Percentiles rank a stretch among this genome's conserved stretches.
Evolutionary conservation across 176 grass and related monocot genomes (phyloP).

Genomic region (Areca catechu): DNA sequence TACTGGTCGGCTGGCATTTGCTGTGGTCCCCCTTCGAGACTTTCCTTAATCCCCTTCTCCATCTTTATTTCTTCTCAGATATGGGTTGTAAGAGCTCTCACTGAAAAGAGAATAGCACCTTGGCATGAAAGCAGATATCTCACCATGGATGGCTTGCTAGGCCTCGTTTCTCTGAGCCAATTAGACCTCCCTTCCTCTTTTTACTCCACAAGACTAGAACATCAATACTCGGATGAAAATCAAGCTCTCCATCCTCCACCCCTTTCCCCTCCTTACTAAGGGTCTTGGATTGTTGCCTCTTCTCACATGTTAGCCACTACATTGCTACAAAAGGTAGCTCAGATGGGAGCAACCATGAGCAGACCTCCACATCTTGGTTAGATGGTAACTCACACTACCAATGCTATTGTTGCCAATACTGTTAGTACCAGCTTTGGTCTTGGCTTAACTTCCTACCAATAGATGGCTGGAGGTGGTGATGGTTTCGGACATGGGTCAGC

Average conservation of each 20-base stretch:
- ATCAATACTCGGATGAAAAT: conserved; percentile 25
- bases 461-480: conserved; percentile 8
- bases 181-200: conserved; percentile 3
- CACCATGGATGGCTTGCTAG: conserved; percentile 27
- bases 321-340: conserved; percentile 86
- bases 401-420: neutral
- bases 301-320: conserved; percentile 95
- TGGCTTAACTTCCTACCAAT: conserved; percentile 19
- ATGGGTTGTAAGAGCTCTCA: conserved; percentile 28
- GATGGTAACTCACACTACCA: conserved; percentile 51
- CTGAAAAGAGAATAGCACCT: conserved; percentile 45
- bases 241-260: neutral
- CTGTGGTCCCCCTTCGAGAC: no score
- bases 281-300: neutral
- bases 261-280: conserved; percentile 1
- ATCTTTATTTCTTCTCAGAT: no score
- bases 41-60: no score
- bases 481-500: conserved; percentile 10
- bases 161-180: neutral
- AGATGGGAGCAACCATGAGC: conserved; percentile 89
- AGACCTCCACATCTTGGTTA: conserved; percentile 47
- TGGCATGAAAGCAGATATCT: conserved; percentile 13
- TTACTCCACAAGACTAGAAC: conserved; percentile 18
- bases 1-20: no score
- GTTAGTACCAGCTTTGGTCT: conserved; percentile 20